phyloP scores from a whole-genome alignment of 768 basidiomycete species.

The Boletus tylopilopsis region DNA sequence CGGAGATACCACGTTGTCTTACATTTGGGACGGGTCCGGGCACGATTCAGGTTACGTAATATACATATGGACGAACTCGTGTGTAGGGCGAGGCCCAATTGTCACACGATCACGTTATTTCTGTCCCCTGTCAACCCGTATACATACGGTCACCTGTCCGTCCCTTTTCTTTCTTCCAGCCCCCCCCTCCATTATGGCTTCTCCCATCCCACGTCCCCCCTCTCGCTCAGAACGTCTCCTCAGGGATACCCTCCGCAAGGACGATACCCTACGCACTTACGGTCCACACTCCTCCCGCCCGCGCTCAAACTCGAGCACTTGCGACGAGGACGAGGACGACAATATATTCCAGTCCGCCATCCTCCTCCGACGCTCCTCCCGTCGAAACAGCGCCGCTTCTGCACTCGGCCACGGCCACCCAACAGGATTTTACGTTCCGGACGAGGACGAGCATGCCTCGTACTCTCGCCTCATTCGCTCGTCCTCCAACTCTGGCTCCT shows the following conservation, averaged over 20 bases:
- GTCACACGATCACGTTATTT: constrained; percentile 26
- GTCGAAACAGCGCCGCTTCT: constrained; percentile 21
- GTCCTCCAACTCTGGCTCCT: constrained; percentile 26
- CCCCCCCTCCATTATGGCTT: constrained; percentile 14
- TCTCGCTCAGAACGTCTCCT: constrained; percentile 55
- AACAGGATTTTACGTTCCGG: constrained; percentile 31
- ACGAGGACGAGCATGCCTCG: constrained; percentile 26
- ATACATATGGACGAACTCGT: no score
- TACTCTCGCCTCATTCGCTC: constrained; percentile 26
- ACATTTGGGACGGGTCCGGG: neutral
- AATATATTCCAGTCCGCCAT: constrained; percentile 29
- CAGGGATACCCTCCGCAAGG: constrained; percentile 53
- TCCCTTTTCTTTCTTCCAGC: constrained; percentile 4
- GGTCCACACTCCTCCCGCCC: constrained; percentile 20
- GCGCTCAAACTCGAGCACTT: constrained; percentile 23
- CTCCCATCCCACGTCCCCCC: constrained; percentile 34
- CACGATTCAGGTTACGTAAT: no score
- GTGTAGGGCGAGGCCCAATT: constrained; percentile 13
- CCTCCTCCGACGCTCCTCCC: constrained; percentile 21
- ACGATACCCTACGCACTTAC: constrained; percentile 36
- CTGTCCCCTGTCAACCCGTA: constrained; percentile 25
- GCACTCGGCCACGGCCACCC: constrained; percentile 6
- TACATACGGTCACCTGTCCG: constrained; percentile 15
- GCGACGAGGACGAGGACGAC: constrained; percentile 23
- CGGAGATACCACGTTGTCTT: no score